phyloP scores from a whole-genome alignment of 352 stramenopile genomes.

The Pythium folliculosum region DNA sequence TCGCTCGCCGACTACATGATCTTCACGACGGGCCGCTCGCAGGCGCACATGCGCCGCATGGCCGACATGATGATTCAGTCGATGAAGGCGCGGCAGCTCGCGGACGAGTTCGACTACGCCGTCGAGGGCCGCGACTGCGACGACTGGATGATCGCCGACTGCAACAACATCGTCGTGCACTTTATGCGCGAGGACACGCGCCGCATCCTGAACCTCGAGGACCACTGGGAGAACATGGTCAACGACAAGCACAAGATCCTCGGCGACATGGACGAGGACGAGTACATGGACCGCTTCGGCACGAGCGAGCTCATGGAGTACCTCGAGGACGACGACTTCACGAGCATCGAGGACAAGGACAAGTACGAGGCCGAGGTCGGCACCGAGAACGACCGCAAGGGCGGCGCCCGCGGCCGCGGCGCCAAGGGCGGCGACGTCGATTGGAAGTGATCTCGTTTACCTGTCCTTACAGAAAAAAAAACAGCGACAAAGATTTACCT shows the following conservation, averaged over 20 bases:
- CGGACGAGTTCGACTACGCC: conserved; percentile 78
- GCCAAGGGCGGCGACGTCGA: conserved; percentile 41
- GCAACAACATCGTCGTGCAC: conserved; percentile 90
- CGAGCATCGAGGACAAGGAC: conserved; percentile 32
- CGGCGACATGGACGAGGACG: conserved; percentile 79
- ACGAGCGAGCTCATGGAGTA: conserved; percentile 87
- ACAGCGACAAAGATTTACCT: not conserved
- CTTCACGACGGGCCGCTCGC: conserved; percentile 82
- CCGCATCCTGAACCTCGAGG: conserved; percentile 70
- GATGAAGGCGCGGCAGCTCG: conserved; percentile 65
- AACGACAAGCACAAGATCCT: conserved; percentile 81
- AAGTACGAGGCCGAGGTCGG: conserved; percentile 10
- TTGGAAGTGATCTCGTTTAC: conserved; percentile 47
- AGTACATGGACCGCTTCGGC: conserved; percentile 89
- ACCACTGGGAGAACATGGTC: conserved; percentile 86
- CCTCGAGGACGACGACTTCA: conserved; percentile 65
- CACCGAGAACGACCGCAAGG: not conserved
- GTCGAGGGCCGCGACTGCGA: conserved; percentile 89
- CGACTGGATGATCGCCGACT: conserved; percentile 93
- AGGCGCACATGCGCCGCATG: conserved; percentile 87
- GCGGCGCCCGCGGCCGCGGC: not conserved
- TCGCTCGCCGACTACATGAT: conserved; percentile 89
- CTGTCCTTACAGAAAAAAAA: conserved; percentile 7
- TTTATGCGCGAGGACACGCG: conserved; percentile 81
- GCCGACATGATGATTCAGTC: conserved; percentile 87